These are phyloP conservation scores for Mycena rebaudengoi DNA, from an alignment of 768 basidiomycete species.

Conservation along the genomic window DNA sequence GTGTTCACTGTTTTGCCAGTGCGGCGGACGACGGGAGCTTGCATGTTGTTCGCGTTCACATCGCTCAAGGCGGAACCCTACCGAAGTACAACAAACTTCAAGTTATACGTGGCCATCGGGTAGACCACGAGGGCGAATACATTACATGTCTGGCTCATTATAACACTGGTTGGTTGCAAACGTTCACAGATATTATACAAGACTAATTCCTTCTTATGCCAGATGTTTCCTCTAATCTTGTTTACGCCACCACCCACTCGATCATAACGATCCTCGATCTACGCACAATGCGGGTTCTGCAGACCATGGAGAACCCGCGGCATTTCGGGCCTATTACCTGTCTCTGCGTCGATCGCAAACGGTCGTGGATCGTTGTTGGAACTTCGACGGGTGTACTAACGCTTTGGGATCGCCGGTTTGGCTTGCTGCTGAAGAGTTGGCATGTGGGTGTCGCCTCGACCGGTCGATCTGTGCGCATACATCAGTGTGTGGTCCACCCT, in stretches of 20 bases:
- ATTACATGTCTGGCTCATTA: conserved; percentile 87
- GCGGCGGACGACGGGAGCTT: conserved; percentile 87
- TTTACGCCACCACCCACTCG: conserved; percentile 88
- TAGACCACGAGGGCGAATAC: conserved; percentile 77
- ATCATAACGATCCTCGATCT: conserved; percentile 81
- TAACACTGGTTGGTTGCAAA: conserved; percentile 66
- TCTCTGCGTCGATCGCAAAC: conserved; percentile 84
- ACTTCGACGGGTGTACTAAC: conserved; percentile 86
- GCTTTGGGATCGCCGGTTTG: conserved; percentile 96
- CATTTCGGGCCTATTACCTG: conserved; percentile 89
- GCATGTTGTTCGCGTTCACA: conserved; percentile 84
- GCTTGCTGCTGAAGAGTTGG: conserved; percentile 89
- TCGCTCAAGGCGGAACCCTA: conserved; percentile 68
- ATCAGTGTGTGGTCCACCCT: conserved; percentile 85
- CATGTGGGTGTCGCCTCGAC: conserved; percentile 66
- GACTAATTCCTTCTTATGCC: not conserved
- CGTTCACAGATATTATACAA: not conserved
- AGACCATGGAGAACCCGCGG: conserved; percentile 83
- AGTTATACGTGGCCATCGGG: conserved; percentile 80
- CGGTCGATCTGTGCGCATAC: conserved; percentile 64
- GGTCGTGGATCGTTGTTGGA: conserved; percentile 89
- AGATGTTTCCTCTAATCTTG: conserved; percentile 81
- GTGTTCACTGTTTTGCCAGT: conserved; percentile 88
- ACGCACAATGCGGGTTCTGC: conserved; percentile 80
- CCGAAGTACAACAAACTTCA: conserved; percentile 88